Percentiles rank a stretch among this genome's conserved stretches.
phyloP scores from a whole-genome alignment of 306 rosid genomes.

The Malus asiatica region DNA sequence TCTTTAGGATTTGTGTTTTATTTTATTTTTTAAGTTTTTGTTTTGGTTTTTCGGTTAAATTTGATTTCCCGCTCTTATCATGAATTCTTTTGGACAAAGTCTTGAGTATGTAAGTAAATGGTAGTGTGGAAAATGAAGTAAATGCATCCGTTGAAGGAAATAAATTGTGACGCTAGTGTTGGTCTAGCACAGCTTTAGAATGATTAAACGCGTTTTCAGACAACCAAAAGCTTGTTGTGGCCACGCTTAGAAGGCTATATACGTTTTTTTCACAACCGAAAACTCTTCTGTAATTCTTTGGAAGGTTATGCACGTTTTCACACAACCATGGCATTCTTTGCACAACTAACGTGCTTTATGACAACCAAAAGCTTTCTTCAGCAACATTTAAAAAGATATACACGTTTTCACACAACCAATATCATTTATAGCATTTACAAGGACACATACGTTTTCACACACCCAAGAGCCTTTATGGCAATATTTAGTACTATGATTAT shows the following conservation, averaged over 20 bases:
- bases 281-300: background rate
- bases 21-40: background rate
- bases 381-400: background rate
- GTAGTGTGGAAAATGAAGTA: background rate
- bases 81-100: background rate
- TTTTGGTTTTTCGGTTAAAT: background rate
- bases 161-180: background rate
- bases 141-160: background rate
- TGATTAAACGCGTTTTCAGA: fast-evolving
- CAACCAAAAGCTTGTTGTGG: too few species aligned
- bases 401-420: too few species aligned
- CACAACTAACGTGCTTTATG: too few species aligned
- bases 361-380: background rate
- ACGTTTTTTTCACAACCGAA: background rate
- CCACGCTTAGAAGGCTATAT: background rate
- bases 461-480: too few species aligned
- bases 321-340: background rate
- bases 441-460: background rate
- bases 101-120: background rate
- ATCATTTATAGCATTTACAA: background rate
- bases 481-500: background rate
- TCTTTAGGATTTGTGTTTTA: background rate
- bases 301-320: background rate
- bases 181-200: background rate
- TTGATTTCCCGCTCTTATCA: background rate